Percentiles rank a stretch among this genome's conserved stretches.
These are phyloP conservation scores for Leishmania arabica DNA, from an alignment of 208 protist species.

Conservation along the genomic window DNA sequence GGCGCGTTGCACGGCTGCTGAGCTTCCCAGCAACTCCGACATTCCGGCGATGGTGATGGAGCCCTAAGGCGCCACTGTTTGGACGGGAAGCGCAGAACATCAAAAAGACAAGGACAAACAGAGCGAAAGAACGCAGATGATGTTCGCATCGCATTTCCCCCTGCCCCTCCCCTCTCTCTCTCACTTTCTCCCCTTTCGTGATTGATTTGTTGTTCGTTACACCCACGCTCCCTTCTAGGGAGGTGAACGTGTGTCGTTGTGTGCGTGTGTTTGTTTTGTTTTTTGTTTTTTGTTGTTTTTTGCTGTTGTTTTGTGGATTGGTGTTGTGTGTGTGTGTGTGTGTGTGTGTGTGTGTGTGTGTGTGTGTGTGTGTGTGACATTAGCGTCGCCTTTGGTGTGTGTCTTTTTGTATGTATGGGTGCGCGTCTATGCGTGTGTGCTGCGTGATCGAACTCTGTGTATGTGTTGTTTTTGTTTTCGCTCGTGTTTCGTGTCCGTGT, in stretches of 20 bases:
- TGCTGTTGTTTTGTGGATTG: neutral
- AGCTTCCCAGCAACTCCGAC: constrained; percentile 30
- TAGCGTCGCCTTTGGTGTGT: too few species aligned
- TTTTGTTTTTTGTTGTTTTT: too few species aligned
- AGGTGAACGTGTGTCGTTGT: neutral
- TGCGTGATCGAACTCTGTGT: neutral
- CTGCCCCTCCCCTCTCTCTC: neutral
- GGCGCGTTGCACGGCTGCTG: constrained; percentile 23
- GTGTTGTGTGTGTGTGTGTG: neutral
- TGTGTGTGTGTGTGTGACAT: neutral
- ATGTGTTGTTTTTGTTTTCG: constrained; percentile 5
- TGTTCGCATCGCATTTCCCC: constrained; percentile 1
- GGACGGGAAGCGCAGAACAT: neutral
- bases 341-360: neutral
- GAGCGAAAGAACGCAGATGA: neutral
- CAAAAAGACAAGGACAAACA: constrained; percentile 10
- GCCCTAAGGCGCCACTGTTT: constrained; percentile 10
- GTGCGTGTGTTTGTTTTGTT: neutral
- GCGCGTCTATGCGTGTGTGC: neutral
- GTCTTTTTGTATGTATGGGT: neutral
- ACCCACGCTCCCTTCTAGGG: neutral
- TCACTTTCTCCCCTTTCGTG: constrained; percentile 15
- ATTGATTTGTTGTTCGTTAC: constrained; percentile 10
- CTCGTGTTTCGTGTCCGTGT: constrained; percentile 9
- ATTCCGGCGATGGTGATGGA: constrained; percentile 34